These are phyloP conservation scores for Herpotrichia juniperi DNA, from an alignment of 2,329 filamentous ascomycete genomes.

Conservation along the genomic window DNA sequence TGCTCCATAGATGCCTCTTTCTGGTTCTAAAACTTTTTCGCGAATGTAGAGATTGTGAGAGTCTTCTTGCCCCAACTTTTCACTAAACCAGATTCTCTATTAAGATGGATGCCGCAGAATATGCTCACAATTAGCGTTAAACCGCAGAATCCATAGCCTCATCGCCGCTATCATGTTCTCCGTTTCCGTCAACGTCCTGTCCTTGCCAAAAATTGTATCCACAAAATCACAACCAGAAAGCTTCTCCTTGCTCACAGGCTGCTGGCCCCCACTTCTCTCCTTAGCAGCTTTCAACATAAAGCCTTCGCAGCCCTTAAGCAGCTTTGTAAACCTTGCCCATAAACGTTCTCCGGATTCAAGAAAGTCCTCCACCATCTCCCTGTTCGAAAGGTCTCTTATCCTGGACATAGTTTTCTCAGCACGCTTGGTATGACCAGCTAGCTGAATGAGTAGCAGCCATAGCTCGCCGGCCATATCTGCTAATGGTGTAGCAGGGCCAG, in stretches of 20 bases:
- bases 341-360: slow-evolving; percentile 86
- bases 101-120: slow-evolving; percentile 69
- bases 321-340: slow-evolving; percentile 80
- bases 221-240: slow-evolving; percentile 95
- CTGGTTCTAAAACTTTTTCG: too few relatives aligned
- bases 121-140: slow-evolving; percentile 94
- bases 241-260: slow-evolving; percentile 76
- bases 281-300: slow-evolving; percentile 94
- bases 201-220: slow-evolving; percentile 90
- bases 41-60: too few relatives aligned
- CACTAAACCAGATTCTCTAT: too few relatives aligned
- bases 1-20: too few relatives aligned
- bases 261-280: slow-evolving; percentile 65
- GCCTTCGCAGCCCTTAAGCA: slow-evolving; percentile 89
- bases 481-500: slow-evolving; percentile 81
- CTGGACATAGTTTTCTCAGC: slow-evolving; percentile 77
- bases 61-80: too few relatives aligned
- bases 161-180: slow-evolving; percentile 92
- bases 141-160: slow-evolving; percentile 88
- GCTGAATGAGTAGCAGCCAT: slow-evolving; percentile 92
- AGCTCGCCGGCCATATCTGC: slow-evolving; percentile 92
- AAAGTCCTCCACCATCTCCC: slow-evolving; percentile 87
- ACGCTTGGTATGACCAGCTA: slow-evolving; percentile 91
- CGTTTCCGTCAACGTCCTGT: slow-evolving; percentile 86
- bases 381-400: slow-evolving; percentile 74